Evolutionary conservation across 2,329 filamentous ascomycete species (phyloP).

Genomic region (Periglandula ipomoeae): DNA sequence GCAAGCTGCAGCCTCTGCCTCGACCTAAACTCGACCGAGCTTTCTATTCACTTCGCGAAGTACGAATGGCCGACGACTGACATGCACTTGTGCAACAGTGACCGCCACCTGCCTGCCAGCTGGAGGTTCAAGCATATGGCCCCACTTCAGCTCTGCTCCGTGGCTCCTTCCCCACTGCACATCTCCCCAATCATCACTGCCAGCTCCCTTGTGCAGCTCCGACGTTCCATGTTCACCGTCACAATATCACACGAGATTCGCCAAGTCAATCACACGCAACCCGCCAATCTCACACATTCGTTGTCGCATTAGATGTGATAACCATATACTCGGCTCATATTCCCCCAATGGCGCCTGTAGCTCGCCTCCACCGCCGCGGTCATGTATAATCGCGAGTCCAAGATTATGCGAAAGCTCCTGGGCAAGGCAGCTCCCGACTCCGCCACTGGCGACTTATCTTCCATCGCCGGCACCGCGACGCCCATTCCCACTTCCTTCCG

Average conservation of each 20-base stretch:
- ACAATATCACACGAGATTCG: neutral
- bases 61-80: too few species aligned
- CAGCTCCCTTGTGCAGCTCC: neutral
- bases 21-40: too few species aligned
- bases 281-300: neutral
- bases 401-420: conserved; percentile 52
- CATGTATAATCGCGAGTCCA: conserved; percentile 46
- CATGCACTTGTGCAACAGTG: neutral
- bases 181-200: neutral
- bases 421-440: conserved; percentile 42
- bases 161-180: neutral
- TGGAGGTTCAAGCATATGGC: too few species aligned
- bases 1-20: too few species aligned
- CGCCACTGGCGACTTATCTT: conserved; percentile 31
- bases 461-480: conserved; percentile 36
- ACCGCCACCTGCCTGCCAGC: neutral
- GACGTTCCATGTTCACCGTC: neutral
- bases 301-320: conserved; percentile 1
- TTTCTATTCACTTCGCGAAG: too few species aligned
- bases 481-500: conserved; percentile 33
- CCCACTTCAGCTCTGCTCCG: neutral
- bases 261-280: neutral
- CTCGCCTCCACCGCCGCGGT: conserved; percentile 18
- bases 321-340: neutral
- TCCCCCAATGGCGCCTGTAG: conserved; percentile 24